phyloP scores from a whole-genome alignment of 2,329 filamentous ascomycete genomes.

The Xylariaceae sp. region DNA sequence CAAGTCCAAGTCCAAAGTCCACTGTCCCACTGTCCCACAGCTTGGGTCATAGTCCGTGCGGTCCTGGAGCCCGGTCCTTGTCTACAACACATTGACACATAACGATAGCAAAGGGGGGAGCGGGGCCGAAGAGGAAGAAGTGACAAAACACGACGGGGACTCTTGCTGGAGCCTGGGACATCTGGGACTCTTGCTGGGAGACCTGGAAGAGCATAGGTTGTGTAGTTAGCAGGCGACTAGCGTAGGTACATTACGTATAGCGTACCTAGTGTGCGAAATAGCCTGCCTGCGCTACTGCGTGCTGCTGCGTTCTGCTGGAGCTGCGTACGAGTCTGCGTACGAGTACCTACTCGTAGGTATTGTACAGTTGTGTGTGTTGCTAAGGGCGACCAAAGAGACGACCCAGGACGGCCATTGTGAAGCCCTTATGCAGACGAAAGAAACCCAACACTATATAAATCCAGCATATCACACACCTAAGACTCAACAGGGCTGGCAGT shows the following conservation, averaged over 20 bases:
- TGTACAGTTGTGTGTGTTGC: no score
- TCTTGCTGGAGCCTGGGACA: no score
- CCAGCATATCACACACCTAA: not conserved
- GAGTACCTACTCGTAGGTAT: no score
- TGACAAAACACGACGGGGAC: not conserved
- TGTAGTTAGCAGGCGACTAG: not conserved
- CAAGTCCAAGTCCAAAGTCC: no score
- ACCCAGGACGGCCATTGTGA: no score
- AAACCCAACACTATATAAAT: not conserved
- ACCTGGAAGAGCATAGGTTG: no score
- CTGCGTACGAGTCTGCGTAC: no score
- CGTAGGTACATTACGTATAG: not conserved
- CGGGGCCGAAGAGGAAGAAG: not conserved
- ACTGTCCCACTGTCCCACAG: not conserved
- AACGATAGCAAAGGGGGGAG: slow-evolving; percentile 4
- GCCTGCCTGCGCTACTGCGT: not conserved
- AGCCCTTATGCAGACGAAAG: no score
- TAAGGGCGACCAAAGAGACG: no score
- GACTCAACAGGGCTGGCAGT: slow-evolving; percentile 12
- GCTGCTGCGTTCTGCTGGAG: not conserved
- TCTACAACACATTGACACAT: slow-evolving; percentile 12
- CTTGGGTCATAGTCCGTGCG: slow-evolving; percentile 2
- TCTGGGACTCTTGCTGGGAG: no score
- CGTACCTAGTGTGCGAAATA: not conserved
- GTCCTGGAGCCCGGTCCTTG: slow-evolving; percentile 18